Percentiles rank a stretch among this genome's conserved stretches.
Evolutionary conservation across 176 grass and related monocot species (phyloP).

Genomic region (Chrysopogon serrulatus): DNA sequence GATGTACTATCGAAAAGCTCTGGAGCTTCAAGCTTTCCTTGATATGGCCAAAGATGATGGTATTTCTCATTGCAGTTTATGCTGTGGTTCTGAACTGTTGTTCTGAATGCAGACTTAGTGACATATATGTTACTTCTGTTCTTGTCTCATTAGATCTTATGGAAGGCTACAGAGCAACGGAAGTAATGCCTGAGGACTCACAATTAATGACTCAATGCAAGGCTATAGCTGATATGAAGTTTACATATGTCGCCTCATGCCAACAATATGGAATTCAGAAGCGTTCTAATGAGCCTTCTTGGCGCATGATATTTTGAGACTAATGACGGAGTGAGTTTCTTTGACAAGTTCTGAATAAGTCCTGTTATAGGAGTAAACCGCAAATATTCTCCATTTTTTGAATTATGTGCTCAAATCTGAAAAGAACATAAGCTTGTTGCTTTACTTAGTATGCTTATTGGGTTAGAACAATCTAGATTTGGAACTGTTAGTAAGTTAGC

Average conservation of each 20-base stretch:
- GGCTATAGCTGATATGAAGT: slow-evolving; percentile 97
- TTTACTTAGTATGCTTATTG: slow-evolving; percentile 4
- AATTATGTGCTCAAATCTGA: background rate
- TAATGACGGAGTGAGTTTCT: slow-evolving; percentile 83
- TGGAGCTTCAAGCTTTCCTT: slow-evolving; percentile 95
- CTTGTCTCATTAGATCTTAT: slow-evolving; percentile 68
- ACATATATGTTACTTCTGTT: slow-evolving; percentile 7
- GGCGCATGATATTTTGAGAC: slow-evolving; percentile 91
- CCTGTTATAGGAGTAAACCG: background rate
- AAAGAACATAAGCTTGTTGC: background rate
- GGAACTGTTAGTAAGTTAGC: background rate
- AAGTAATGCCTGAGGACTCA: slow-evolving; percentile 69
- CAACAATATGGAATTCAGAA: slow-evolving; percentile 95
- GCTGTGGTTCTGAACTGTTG: slow-evolving; percentile 15
- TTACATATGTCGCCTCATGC: slow-evolving; percentile 98
- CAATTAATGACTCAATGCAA: slow-evolving; percentile 83
- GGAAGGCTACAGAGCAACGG: slow-evolving; percentile 80
- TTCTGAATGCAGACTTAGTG: slow-evolving; percentile 1
- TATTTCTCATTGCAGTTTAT: slow-evolving; percentile 33
- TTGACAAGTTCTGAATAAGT: background rate
- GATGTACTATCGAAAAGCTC: slow-evolving; percentile 99
- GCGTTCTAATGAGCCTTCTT: slow-evolving; percentile 58
- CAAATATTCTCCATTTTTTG: background rate
- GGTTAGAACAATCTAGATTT: background rate
- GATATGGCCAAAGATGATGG: slow-evolving; percentile 93